Percentiles rank a stretch among this genome's conserved stretches.
Evolutionary conservation across 352 stramenopile genomes (phyloP).

Genomic region (Plasmopara halstedii): DNA sequence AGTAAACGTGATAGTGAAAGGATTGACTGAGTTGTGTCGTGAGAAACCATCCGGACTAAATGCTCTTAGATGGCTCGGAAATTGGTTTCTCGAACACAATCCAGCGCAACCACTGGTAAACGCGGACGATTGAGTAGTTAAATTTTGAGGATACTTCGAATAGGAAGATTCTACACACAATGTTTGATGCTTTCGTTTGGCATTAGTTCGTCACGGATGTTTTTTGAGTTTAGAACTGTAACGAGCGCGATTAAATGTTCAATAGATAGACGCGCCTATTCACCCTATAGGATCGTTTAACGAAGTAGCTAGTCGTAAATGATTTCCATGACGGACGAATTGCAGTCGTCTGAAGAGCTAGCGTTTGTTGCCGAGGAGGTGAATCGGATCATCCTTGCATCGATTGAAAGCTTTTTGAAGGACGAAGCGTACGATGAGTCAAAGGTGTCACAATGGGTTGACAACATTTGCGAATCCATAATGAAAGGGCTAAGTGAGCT

Average conservation of each 20-base stretch:
- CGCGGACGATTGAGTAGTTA: conserved; percentile 32
- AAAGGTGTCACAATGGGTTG: conserved; percentile 84
- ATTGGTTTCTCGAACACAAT: conserved; percentile 84
- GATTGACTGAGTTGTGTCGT: conserved; percentile 72
- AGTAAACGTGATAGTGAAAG: conserved; percentile 62
- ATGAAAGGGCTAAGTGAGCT: conserved; percentile 83
- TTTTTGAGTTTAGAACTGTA: too few relatives aligned
- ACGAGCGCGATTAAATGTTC: too few relatives aligned
- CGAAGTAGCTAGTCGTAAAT: too few relatives aligned
- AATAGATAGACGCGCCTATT: conserved; percentile 30
- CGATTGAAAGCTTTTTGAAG: conserved; percentile 79
- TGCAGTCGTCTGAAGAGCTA: conserved; percentile 83
- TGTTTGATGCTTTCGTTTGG: too few relatives aligned
- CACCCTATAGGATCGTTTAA: too few relatives aligned
- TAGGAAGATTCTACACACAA: too few relatives aligned
- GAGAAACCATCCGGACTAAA: conserved; percentile 65
- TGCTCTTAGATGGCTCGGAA: conserved; percentile 75
- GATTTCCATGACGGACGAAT: conserved; percentile 60
- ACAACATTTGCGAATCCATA: conserved; percentile 86
- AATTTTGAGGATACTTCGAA: too few relatives aligned
- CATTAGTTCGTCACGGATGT: too few relatives aligned
- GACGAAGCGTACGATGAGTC: conserved; percentile 83
- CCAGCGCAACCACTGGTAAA: conserved; percentile 73
- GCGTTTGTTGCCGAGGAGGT: conserved; percentile 89
- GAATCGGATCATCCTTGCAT: conserved; percentile 78